Evolutionary conservation across 1,284 basidiomycete genomes (phyloP).

Genomic region (Caloboletus firmus): DNA sequence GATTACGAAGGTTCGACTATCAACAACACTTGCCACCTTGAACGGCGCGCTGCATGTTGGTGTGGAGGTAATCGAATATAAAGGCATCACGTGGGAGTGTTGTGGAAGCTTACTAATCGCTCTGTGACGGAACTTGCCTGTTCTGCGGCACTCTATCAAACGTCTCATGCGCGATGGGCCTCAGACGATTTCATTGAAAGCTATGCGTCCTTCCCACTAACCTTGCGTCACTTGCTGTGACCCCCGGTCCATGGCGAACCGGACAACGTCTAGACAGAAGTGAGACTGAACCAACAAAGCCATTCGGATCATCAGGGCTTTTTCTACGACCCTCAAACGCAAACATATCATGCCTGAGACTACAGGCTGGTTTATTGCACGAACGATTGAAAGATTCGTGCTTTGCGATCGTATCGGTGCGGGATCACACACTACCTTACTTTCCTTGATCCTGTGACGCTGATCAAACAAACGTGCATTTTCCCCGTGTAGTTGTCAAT

Average conservation of each 20-base stretch:
- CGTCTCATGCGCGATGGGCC: too few species aligned
- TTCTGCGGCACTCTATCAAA: neutral
- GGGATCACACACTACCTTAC: neutral
- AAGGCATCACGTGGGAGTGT: slow-evolving; percentile 10
- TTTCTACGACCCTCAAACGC: too few species aligned
- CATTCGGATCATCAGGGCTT: neutral
- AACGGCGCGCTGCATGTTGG: slow-evolving; percentile 11
- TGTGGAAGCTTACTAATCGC: neutral
- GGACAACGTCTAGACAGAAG: too few species aligned
- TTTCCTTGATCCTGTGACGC: neutral
- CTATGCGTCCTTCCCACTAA: neutral
- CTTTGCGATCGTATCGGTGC: neutral
- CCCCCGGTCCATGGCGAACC: neutral
- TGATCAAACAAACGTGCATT: neutral
- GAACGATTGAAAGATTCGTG: neutral
- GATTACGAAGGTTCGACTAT: neutral
- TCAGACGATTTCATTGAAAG: neutral
- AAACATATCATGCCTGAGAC: neutral
- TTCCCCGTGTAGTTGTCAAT: neutral
- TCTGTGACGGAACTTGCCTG: neutral
- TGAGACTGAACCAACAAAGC: neutral
- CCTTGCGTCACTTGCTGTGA: neutral
- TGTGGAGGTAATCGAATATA: neutral
- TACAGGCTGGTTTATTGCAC: neutral
- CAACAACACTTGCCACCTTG: slow-evolving; percentile 9